Conservation (phyloP, 1,139 yeast genomes). For the Magnusiomyces sp. region DNA sequence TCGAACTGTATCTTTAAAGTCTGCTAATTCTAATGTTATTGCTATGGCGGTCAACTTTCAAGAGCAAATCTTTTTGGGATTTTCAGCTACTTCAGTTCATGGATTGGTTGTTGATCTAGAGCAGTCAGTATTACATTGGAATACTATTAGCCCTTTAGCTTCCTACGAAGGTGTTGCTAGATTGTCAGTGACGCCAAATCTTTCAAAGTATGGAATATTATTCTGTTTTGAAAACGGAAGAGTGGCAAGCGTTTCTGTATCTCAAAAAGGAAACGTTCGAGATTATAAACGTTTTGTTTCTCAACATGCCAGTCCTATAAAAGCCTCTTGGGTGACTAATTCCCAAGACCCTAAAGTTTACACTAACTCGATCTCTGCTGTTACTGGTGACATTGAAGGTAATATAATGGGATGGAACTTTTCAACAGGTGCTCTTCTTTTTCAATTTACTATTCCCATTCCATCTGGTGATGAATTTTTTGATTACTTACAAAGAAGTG, state of each 20-base stretch:
- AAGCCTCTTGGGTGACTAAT: constrained; percentile 29
- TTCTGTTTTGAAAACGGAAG: constrained; percentile 27
- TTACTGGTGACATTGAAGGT: constrained; percentile 26
- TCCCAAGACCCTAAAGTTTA: constrained; percentile 21
- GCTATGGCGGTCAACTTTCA: constrained; percentile 25
- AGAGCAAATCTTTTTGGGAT: constrained; percentile 23
- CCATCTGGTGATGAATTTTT: too few relatives aligned
- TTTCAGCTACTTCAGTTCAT: constrained; percentile 22
- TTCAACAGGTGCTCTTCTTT: constrained; percentile 14
- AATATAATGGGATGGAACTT: constrained; percentile 22
- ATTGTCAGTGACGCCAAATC: constrained; percentile 24
- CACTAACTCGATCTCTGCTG: constrained; percentile 17
- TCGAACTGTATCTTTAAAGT: too few relatives aligned
- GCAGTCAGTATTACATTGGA: constrained; percentile 28
- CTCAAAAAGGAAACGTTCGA: constrained; percentile 27
- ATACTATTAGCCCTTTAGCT: constrained; percentile 18
- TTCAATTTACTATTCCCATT: constrained; percentile 13
- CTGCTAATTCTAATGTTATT: background rate
- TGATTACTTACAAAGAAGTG: too few relatives aligned
- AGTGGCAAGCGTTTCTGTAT: constrained; percentile 23
- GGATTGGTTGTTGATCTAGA: constrained; percentile 30
- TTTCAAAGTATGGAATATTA: constrained; percentile 29
- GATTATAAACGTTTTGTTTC: constrained; percentile 23
- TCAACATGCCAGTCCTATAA: constrained; percentile 22
- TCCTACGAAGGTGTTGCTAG: constrained; percentile 1